Evolutionary conservation across 345 rosid species (phyloP).

Genomic region (Populus alba): DNA sequence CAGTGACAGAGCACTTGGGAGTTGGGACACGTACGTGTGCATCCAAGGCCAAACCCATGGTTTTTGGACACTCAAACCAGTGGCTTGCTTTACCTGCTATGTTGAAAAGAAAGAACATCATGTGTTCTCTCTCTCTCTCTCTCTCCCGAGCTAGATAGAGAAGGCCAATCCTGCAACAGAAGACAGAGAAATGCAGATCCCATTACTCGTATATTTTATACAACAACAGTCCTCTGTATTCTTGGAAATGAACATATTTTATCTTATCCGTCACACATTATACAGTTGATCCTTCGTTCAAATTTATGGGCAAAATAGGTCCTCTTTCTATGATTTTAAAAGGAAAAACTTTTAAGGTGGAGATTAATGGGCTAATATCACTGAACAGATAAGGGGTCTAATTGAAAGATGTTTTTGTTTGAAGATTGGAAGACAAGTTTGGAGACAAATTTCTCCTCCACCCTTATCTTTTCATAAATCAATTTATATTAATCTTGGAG

Average conservation of each 20-base stretch:
- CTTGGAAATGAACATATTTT: too few relatives aligned
- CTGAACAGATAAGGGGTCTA: background rate
- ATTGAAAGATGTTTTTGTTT: too few relatives aligned
- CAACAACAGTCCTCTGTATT: too few relatives aligned
- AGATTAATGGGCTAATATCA: too few relatives aligned
- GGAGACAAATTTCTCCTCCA: background rate
- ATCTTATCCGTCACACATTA: too few relatives aligned
- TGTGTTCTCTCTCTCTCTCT: background rate
- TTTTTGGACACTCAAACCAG: slow-evolving; percentile 9
- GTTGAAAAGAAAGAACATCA: background rate
- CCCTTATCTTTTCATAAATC: background rate
- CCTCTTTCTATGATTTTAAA: background rate
- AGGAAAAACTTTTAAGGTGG: background rate
- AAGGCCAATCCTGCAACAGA: too few relatives aligned
- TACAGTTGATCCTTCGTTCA: background rate
- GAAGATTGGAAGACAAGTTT: background rate
- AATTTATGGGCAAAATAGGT: background rate
- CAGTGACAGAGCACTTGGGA: background rate
- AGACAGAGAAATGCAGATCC: background rate
- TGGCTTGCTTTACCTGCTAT: background rate
- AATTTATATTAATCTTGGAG: too few relatives aligned
- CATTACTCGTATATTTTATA: background rate
- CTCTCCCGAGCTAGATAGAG: too few relatives aligned
- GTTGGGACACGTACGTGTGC: slow-evolving; percentile 24
- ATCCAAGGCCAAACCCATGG: background rate